phyloP scores from a whole-genome alignment of 208 protist species.

The Leptomonas pyrrhocoris region DNA sequence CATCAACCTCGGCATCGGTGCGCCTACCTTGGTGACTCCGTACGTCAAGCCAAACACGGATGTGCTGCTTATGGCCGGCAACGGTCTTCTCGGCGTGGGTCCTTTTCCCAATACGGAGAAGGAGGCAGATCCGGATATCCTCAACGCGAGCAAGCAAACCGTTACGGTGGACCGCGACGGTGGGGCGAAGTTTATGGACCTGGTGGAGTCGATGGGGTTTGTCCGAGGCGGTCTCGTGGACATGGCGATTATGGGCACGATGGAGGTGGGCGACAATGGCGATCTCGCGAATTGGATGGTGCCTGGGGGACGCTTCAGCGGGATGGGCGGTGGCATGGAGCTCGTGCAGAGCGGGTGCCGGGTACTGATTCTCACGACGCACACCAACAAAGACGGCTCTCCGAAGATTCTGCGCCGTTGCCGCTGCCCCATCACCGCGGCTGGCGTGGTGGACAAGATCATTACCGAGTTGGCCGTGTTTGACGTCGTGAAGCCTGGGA shows the following conservation, averaged over 20 bases:
- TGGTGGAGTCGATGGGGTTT: constrained; percentile 91
- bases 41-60: constrained; percentile 76
- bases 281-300: constrained; percentile 97
- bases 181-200: constrained; percentile 74
- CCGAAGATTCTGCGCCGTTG: constrained; percentile 88
- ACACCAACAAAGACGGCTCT: constrained; percentile 84
- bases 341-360: constrained; percentile 78
- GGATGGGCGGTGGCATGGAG: constrained; percentile 96
- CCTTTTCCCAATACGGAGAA: constrained; percentile 72
- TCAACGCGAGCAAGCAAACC: constrained; percentile 96
- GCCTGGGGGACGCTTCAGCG: constrained; percentile 94
- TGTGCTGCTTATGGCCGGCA: constrained; percentile 90
- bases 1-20: constrained; percentile 95
- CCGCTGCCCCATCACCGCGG: constrained; percentile 87
- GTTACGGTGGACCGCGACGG: constrained; percentile 86
- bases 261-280: constrained; percentile 90
- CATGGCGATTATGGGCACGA: constrained; percentile 93
- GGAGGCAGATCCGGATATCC: constrained; percentile 91
- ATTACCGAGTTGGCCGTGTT: constrained; percentile 96
- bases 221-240: constrained; percentile 94
- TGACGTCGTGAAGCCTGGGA: constrained; percentile 55
- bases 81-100: constrained; percentile 91
- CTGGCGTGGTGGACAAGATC: constrained; percentile 82
- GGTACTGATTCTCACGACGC: constrained; percentile 95
- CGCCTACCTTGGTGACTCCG: constrained; percentile 93